Evolutionary conservation across 2,329 filamentous ascomycete species (phyloP), one percentile per base, ranked within the genome.

Genomic region (Diaporthe citrichinensis): DNA sequence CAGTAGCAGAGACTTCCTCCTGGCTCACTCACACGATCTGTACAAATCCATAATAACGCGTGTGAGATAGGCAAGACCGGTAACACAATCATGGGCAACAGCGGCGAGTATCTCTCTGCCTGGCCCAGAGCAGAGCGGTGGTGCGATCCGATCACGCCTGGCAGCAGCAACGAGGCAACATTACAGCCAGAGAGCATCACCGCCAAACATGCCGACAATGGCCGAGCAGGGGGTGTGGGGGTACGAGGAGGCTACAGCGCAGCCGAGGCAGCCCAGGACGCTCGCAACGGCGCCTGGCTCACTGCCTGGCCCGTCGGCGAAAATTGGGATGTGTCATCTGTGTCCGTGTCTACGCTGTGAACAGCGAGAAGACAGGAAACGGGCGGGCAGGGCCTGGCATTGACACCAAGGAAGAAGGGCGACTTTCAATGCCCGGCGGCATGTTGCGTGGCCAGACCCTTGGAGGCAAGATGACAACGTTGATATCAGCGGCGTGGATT

Each of bases 231-330:
- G 49, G 46, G 7, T 10, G 7, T 4, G 23, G 10, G 25, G n/a
- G 25, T 1, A 23, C 36, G 15, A 17, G 3, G 46, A 88, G 83
- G 85, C 2, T 82, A 82, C 71, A 78, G 81, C 17, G 76, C 81
- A 15, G 55, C 74, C 36, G 78, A 81, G 15, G 81, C 81, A 5
- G 81, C 79, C 12, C 62, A 74, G 15, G 79, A 78, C 39, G 71
- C 77, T 15, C 76, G 74, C 17, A 72, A 73, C 36, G 81, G 81
- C 58, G 81, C 81, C 25, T 80, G 76, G 41, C 76, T 82, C 34
- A 78, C 78, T 20, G 80, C 81, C 36, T 82, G 81, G 81, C 81
- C 81, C 0, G 67, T 78, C 31, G 80, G 80, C 53, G 80, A 82
- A 20, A n/a, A 55, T 31, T 36, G 31, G 20, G 57, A 25, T 25